phyloP scores from a whole-genome alignment of 176 grass and related monocot genomes.

The Saccharum spontaneum region DNA sequence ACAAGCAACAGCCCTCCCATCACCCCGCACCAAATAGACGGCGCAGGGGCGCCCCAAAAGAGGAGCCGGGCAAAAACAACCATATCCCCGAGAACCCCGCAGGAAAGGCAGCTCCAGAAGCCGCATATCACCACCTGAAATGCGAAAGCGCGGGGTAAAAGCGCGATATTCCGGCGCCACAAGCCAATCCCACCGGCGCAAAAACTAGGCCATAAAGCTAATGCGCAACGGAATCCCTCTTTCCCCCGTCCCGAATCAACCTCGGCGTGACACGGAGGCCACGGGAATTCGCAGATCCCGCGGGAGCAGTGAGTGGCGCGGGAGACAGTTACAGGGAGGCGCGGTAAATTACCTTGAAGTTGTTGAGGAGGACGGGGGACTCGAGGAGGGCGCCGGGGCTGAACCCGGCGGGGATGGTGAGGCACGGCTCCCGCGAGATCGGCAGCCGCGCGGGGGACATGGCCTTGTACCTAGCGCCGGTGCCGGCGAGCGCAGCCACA shows the following conservation, averaged over 20 bases:
- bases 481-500: constrained; percentile 48
- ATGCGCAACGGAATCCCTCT: constrained; percentile 62
- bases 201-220: constrained; percentile 41
- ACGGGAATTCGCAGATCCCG: constrained; percentile 48
- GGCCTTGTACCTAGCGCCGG: constrained; percentile 86
- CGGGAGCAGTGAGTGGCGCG: constrained; percentile 10
- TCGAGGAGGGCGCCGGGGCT: constrained; percentile 85
- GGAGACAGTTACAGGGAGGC: not conserved
- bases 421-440: constrained; percentile 79
- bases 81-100: constrained; percentile 39
- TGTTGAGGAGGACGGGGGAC: constrained; percentile 85
- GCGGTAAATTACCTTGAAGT: constrained; percentile 67
- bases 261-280: constrained; percentile 30
- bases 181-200: constrained; percentile 38
- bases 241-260: constrained; percentile 28
- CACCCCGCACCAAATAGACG: constrained; percentile 42
- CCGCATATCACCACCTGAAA: constrained; percentile 45
- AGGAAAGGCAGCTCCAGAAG: constrained; percentile 41
- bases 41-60: constrained; percentile 44
- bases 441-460: constrained; percentile 91
- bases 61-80: constrained; percentile 35
- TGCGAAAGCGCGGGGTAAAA: constrained; percentile 53
- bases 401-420: constrained; percentile 85
- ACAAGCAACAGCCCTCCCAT: constrained; percentile 45
- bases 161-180: constrained; percentile 54